These are phyloP conservation scores for Solanum paucissectum DNA, from an alignment of 257 asterid species.

Conservation along the genomic window DNA sequence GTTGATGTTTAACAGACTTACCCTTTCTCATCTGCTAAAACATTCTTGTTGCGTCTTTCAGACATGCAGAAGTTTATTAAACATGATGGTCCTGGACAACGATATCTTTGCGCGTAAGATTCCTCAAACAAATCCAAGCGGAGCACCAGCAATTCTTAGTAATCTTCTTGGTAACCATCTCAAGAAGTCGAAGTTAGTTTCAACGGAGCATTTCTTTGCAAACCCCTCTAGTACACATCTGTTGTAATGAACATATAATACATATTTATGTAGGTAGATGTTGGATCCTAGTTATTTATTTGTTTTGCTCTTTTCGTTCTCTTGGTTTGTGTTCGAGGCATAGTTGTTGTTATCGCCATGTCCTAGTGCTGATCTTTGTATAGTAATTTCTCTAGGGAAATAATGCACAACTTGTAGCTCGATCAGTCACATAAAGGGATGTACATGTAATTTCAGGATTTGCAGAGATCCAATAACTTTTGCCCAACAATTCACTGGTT, in stretches of 20 bases:
- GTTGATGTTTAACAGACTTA: background rate
- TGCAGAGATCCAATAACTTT: background rate
- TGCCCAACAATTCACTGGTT: background rate
- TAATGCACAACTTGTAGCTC: background rate
- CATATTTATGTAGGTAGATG: background rate
- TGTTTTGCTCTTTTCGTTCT: background rate
- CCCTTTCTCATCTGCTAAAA: constrained; percentile 3
- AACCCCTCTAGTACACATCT: constrained; percentile 50
- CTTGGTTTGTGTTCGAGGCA: background rate
- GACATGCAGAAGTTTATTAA: constrained; percentile 75
- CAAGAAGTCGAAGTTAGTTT: constrained; percentile 29
- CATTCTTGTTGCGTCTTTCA: constrained; percentile 19
- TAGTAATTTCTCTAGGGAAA: background rate
- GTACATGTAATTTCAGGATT: background rate
- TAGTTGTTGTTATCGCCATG: background rate
- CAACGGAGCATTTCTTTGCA: constrained; percentile 64
- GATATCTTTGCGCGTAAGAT: constrained; percentile 46
- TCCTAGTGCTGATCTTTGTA: background rate
- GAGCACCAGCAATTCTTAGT: constrained; percentile 56
- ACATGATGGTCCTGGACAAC: constrained; percentile 57
- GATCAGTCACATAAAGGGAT: background rate
- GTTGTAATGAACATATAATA: constrained; percentile 23
- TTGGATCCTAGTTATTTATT: background rate
- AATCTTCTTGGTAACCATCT: constrained; percentile 33
- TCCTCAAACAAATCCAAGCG: constrained; percentile 36